Evolutionary conservation across 202 grass and related monocot genomes (phyloP).

Genomic region (Saccharum hybrid): DNA sequence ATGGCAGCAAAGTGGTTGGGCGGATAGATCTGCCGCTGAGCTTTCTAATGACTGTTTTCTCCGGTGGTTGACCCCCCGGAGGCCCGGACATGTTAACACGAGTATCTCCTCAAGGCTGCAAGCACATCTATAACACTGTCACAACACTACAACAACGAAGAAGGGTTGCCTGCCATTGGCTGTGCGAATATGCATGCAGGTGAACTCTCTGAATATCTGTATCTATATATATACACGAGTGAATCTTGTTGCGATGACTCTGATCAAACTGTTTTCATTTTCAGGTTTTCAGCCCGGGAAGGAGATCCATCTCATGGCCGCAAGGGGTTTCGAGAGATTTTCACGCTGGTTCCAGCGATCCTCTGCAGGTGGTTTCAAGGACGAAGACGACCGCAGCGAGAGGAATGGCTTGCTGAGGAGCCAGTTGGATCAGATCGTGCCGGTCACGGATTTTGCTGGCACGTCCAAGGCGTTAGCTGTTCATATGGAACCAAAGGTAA

Average conservation of each 20-base stretch:
- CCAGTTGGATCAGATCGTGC: conserved; percentile 68
- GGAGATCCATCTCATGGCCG: conserved; percentile 46
- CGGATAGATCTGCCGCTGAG: conserved; percentile 37
- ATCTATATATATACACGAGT: conserved; percentile 20
- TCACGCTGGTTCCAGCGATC: conserved; percentile 43
- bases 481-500: conserved; percentile 52
- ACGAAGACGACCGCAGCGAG: conserved; percentile 51
- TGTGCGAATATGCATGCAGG: conserved; percentile 1
- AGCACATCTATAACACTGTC: conserved; percentile 25
- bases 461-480: conserved; percentile 40
- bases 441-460: conserved; percentile 44
- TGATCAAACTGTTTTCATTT: not conserved
- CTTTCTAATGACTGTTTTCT: conserved; percentile 16
- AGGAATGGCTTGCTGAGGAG: conserved; percentile 65
- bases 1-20: conserved; percentile 23
- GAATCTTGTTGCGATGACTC: not conserved
- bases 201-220: not conserved
- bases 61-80: conserved; percentile 33
- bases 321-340: conserved; percentile 47
- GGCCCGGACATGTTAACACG: not conserved
- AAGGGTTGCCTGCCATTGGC: not conserved
- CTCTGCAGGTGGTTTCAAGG: not conserved
- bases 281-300: not conserved
- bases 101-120: not conserved
- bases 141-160: not conserved